phyloP scores from a whole-genome alignment of 805 yeast species.

The Barnettozyma californica region DNA sequence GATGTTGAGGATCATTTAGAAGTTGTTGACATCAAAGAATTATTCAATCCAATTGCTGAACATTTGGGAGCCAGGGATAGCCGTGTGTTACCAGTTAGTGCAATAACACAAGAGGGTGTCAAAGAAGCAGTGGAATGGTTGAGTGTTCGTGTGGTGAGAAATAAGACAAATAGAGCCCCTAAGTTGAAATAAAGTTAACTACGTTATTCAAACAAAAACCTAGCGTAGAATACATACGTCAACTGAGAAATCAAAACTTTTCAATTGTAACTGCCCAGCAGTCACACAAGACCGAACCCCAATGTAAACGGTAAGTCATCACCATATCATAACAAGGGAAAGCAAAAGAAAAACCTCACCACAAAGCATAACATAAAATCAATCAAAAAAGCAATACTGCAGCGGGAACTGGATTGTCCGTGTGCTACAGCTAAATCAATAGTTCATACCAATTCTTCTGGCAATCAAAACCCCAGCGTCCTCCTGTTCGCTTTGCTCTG shows the following conservation, averaged over 20 bases:
- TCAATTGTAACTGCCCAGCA: not conserved
- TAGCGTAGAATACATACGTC: not conserved
- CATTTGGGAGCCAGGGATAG: conserved; percentile 86
- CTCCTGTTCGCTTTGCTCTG: conserved; percentile 5
- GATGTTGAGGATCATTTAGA: conserved; percentile 69
- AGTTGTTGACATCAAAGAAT: conserved; percentile 74
- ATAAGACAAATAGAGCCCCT: conserved; percentile 35
- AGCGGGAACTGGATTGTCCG: no score
- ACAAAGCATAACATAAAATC: no score
- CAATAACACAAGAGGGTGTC: conserved; percentile 73
- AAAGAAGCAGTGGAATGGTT: conserved; percentile 89
- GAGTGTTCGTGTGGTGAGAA: conserved; percentile 54
- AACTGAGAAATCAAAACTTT: not conserved
- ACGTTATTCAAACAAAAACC: not conserved
- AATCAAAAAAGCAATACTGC: no score
- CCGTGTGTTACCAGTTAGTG: conserved; percentile 85
- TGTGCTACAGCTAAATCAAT: no score
- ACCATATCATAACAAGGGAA: not conserved
- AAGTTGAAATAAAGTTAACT: conserved; percentile 12
- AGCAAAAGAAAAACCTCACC: not conserved
- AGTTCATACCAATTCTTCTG: conserved; percentile 24
- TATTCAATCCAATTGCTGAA: conserved; percentile 78
- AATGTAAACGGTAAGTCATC: not conserved
- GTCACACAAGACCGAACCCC: not conserved
- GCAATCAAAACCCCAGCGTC: conserved; percentile 5